Base-by-base conservation (phyloP, 805 yeast species). In the Candida vaughaniae region DNA sequence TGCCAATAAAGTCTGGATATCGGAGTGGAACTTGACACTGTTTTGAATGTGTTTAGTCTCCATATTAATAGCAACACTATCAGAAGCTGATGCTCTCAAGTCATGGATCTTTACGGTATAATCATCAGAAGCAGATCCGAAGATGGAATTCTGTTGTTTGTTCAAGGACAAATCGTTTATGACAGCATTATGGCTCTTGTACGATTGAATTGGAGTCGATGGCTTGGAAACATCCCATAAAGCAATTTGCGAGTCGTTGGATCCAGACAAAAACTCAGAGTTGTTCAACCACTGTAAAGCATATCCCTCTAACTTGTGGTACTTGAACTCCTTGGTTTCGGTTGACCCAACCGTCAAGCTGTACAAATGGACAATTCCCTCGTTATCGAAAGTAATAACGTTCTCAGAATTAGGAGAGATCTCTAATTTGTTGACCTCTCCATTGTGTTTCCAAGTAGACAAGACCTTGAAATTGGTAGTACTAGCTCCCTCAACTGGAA, bases 111-210 rank as follows among this genome's bases (percentile, higher is more conserved):
- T 80, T 16, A 85, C 60, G 1, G 78, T 56, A 33, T 65, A 66
- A 52, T 83, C 89, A 55, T 85, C 95, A 20, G 87, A 69, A 4
- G 76, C 89, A 3, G 91, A 78, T 1, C 81, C 91, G 48, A 86
- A 75, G 20, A 84, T 37, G 12, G 56, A 53, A 16, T 35, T 39
- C 22, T 37, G 36, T 15, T 22, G 30, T 12, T 10, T 17, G 47
- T 75, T 78, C 78, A 83, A 78, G 1, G 84, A 66, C 17, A 86
- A 63, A 46, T 81, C 93, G 56, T 83, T 85, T 22, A 85, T 78
- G 4, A 73, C 73, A 1, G 81, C 76, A 4, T 62, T 47, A 53
- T 82, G 88, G 6, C 74, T 55, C 32, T 66, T 64, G 49, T 73
- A 75, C 4, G 64, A 60, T 39, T 64, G 69, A n/a, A 58, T 41